phyloP scores from a whole-genome alignment of 805 yeast species.

The Wickerhamomyces pijperi region DNA sequence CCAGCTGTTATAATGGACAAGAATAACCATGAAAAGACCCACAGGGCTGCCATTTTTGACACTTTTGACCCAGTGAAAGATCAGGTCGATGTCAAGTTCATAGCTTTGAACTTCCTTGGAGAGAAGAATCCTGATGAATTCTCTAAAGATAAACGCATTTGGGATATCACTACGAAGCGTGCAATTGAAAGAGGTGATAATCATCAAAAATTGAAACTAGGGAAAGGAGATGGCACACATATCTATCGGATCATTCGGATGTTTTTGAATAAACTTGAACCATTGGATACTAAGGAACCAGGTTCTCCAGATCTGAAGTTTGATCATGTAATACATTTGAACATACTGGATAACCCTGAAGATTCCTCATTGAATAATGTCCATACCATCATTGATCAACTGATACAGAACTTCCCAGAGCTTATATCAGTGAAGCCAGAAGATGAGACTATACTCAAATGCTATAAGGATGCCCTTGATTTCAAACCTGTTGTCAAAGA shows the following conservation, averaged over 20 bases:
- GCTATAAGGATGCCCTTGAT: neutral
- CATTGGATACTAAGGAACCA: neutral
- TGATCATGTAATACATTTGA: neutral
- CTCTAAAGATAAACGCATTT: conserved; percentile 23
- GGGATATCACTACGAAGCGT: conserved; percentile 45
- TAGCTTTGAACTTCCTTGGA: conserved; percentile 59
- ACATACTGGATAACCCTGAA: neutral
- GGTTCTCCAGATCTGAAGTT: neutral
- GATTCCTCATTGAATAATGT: neutral
- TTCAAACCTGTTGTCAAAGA: neutral
- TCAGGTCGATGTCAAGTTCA: conserved; percentile 36
- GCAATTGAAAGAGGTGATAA: conserved; percentile 67
- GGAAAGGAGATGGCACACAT: conserved; percentile 27
- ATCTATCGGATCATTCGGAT: neutral
- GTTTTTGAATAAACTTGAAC: neutral
- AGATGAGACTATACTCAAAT: neutral
- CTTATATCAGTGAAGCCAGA: neutral
- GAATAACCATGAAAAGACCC: conserved; percentile 67
- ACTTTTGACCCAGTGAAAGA: conserved; percentile 33
- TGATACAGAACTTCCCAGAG: neutral
- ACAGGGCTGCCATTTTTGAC: conserved; percentile 52
- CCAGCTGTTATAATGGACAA: conserved; percentile 64
- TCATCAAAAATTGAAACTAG: conserved; percentile 67
- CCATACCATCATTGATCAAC: neutral
- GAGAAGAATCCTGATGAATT: conserved; percentile 8